Evolutionary conservation across 345 rosid genomes (phyloP).

Genomic region (Arabis hirsuta): DNA sequence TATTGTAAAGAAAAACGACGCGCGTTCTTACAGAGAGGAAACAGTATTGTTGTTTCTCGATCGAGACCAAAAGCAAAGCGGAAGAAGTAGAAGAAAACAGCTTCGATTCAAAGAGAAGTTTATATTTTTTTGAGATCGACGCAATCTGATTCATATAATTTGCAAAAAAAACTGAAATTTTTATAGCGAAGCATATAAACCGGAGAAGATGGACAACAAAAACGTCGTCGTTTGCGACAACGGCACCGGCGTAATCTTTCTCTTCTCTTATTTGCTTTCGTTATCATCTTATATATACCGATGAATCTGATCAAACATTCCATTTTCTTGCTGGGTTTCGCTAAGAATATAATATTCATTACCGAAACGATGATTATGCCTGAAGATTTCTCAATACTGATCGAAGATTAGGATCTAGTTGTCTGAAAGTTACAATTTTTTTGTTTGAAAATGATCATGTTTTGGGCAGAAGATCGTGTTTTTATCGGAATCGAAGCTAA

Average conservation of each 20-base stretch:
- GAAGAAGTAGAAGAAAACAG: constrained; percentile 16
- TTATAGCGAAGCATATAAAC: neutral
- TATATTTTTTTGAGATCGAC: constrained; percentile 17
- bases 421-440: constrained; percentile 18
- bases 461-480: neutral
- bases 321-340: neutral
- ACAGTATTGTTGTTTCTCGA: constrained; percentile 28
- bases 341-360: neutral
- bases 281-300: neutral
- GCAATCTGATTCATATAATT: neutral
- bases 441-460: neutral
- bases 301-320: constrained; percentile 11
- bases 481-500: neutral
- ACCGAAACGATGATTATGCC: too few relatives aligned
- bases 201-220: constrained; percentile 63
- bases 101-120: constrained; percentile 36
- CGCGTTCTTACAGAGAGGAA: constrained; percentile 12
- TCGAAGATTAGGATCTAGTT: constrained; percentile 3
- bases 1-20: constrained; percentile 12
- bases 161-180: neutral
- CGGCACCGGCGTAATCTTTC: constrained; percentile 81
- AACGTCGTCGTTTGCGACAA: constrained; percentile 95
- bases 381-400: too few relatives aligned
- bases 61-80: constrained; percentile 33
- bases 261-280: constrained; percentile 16